Evolutionary conservation across 1,284 basidiomycete genomes (phyloP).

Genomic region (Fomitopsis schrenkii): DNA sequence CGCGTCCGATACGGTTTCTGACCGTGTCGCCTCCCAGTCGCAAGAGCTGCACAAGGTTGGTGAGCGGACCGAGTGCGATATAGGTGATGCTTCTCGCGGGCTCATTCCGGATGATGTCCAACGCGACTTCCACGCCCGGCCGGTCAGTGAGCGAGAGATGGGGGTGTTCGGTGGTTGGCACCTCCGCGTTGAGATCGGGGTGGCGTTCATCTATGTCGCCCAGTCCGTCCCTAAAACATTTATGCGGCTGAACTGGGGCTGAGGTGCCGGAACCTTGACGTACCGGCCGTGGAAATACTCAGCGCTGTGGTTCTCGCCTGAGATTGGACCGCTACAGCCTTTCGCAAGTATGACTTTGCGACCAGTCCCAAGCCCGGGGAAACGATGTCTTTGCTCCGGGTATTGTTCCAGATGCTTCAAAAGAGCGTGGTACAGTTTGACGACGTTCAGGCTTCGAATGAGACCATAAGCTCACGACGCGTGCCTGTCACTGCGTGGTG

Average conservation of each 20-base stretch:
- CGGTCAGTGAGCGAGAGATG: constrained; percentile 48
- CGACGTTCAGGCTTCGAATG: constrained; percentile 61
- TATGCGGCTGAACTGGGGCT: constrained; percentile 9
- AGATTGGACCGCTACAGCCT: constrained; percentile 72
- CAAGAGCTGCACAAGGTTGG: constrained; percentile 76
- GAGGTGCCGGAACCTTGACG: constrained; percentile 10
- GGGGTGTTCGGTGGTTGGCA: constrained; percentile 30
- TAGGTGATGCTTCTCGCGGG: constrained; percentile 74
- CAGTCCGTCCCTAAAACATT: constrained; percentile 67
- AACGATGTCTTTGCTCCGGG: constrained; percentile 54
- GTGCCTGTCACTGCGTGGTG: background rate
- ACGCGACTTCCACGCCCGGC: constrained; percentile 59
- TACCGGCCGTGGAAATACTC: constrained; percentile 84
- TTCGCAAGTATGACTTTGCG: constrained; percentile 60
- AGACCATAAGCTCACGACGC: background rate
- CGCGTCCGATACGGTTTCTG: constrained; percentile 59
- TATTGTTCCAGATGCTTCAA: constrained; percentile 57
- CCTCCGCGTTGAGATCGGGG: constrained; percentile 61
- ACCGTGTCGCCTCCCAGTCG: constrained; percentile 53
- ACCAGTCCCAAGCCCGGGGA: constrained; percentile 50
- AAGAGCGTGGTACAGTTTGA: constrained; percentile 76
- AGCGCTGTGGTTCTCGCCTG: constrained; percentile 76
- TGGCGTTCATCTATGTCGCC: constrained; percentile 69
- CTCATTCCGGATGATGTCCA: constrained; percentile 60
- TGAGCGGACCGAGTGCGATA: constrained; percentile 85